phyloP scores from a whole-genome alignment of 73 alveolate species.

The Breviolum minutum region DNA sequence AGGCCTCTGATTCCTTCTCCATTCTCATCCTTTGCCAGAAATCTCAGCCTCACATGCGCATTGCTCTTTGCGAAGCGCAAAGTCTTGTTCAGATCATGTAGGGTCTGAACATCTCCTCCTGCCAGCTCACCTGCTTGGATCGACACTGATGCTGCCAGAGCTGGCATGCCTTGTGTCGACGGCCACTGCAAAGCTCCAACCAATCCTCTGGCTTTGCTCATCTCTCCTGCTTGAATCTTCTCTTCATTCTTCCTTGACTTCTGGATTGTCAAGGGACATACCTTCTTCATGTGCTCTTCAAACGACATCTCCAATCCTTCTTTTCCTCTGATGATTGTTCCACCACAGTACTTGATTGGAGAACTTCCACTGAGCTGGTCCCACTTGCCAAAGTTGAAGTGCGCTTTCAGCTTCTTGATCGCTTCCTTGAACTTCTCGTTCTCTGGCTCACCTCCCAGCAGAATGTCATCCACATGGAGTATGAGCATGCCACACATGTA shows the following conservation, averaged over 20 bases:
- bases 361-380: not conserved
- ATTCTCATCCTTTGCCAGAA: not conserved
- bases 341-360: not conserved
- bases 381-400: constrained; percentile 25
- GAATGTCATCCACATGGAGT: constrained; percentile 1
- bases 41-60: too few relatives aligned
- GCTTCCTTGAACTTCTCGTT: too few relatives aligned
- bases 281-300: not conserved
- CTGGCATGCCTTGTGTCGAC: not conserved
- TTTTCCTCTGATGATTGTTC: not conserved
- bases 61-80: not conserved
- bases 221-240: not conserved
- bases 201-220: not conserved
- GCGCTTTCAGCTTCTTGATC: not conserved
- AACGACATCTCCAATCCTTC: not conserved
- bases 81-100: not conserved
- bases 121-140: not conserved
- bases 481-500: not conserved
- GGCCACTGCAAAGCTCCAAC: constrained; percentile 47
- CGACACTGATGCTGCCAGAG: not conserved
- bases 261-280: not conserved
- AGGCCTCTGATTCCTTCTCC: not conserved
- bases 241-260: not conserved
- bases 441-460: not conserved
- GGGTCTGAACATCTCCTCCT: not conserved